A percentile compares a stretch with the other conserved stretches of the same genome.
Conservation (phyloP, 768 basidiomycete genomes). For the Pilatotrama ljubarskyi region DNA sequence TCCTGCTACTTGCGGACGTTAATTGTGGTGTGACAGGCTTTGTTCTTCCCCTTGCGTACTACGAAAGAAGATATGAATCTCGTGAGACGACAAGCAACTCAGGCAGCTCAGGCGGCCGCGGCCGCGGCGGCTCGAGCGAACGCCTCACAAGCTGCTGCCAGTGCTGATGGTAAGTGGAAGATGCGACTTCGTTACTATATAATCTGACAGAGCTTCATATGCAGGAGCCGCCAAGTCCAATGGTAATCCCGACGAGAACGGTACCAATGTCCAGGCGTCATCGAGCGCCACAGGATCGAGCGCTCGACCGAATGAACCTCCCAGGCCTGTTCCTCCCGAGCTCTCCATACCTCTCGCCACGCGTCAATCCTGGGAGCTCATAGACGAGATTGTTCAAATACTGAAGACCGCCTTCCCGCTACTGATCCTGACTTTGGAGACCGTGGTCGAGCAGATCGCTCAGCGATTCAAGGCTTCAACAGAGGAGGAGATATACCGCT, state of each 20-base stretch:
- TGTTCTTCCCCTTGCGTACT: conserved; percentile 94
- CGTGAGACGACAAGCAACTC: conserved; percentile 42
- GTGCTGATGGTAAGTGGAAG: background rate
- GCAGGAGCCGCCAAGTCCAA: background rate
- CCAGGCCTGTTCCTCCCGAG: conserved; percentile 5
- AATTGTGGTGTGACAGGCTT: conserved; percentile 53
- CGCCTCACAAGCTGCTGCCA: conserved; percentile 3
- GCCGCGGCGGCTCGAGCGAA: conserved; percentile 7
- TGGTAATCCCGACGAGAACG: conserved; percentile 4
- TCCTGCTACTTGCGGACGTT: background rate
- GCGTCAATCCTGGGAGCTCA: conserved; percentile 80
- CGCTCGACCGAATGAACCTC: background rate
- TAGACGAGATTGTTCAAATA: conserved; percentile 91
- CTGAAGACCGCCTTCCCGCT: conserved; percentile 96
- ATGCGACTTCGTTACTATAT: background rate
- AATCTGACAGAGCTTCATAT: background rate
- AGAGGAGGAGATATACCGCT: conserved; percentile 94
- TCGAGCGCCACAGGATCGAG: conserved; percentile 27
- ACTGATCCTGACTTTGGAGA: conserved; percentile 92
- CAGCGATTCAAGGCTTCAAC: conserved; percentile 83
- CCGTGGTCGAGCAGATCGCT: conserved; percentile 92
- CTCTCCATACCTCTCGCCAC: conserved; percentile 5
- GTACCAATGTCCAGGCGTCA: conserved; percentile 29
- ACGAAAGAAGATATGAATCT: conserved; percentile 67
- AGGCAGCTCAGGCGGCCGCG: conserved; percentile 15